These are phyloP conservation scores for Saturnispora bothae DNA, from an alignment of 805 yeast species.

Conservation along the genomic window DNA sequence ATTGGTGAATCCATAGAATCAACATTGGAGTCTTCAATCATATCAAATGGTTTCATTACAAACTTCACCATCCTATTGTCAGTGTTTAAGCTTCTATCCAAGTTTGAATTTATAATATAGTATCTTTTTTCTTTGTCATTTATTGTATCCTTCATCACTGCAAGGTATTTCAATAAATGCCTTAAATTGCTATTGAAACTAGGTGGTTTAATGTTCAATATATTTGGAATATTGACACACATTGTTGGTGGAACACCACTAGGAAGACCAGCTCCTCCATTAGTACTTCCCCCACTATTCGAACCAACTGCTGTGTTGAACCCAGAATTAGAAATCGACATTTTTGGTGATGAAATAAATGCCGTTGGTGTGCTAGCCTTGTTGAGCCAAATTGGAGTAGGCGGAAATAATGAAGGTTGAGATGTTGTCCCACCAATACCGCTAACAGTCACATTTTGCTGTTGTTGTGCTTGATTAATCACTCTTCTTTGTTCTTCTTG, in stretches of 20 bases:
- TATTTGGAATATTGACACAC: conserved; percentile 12
- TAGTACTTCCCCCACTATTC: neutral
- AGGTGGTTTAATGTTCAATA: conserved; percentile 25
- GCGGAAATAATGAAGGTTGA: neutral
- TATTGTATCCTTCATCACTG: conserved; percentile 16
- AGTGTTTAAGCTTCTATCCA: conserved; percentile 12
- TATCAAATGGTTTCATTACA: conserved; percentile 40
- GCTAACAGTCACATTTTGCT: conserved; percentile 1
- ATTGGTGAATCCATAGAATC: conserved; percentile 43
- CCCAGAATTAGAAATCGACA: neutral
- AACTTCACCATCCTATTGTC: conserved; percentile 26
- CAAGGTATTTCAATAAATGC: conserved; percentile 18
- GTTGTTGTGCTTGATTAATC: conserved; percentile 11
- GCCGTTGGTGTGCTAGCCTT: neutral
- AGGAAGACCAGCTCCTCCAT: conserved; percentile 2
- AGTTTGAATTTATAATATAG: conserved; percentile 17
- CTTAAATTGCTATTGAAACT: conserved; percentile 24
- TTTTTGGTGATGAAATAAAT: conserved; percentile 3
- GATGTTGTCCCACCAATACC: conserved; percentile 10
- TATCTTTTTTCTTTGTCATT: conserved; percentile 15
- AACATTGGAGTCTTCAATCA: conserved; percentile 48
- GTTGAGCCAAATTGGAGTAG: conserved; percentile 14
- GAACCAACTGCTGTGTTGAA: neutral
- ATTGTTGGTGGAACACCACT: conserved; percentile 1
- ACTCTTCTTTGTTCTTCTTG: conserved; percentile 10